Evolutionary conservation across 73 alveolate genomes (phyloP).

Genomic region (Durusdinium trenchii): DNA sequence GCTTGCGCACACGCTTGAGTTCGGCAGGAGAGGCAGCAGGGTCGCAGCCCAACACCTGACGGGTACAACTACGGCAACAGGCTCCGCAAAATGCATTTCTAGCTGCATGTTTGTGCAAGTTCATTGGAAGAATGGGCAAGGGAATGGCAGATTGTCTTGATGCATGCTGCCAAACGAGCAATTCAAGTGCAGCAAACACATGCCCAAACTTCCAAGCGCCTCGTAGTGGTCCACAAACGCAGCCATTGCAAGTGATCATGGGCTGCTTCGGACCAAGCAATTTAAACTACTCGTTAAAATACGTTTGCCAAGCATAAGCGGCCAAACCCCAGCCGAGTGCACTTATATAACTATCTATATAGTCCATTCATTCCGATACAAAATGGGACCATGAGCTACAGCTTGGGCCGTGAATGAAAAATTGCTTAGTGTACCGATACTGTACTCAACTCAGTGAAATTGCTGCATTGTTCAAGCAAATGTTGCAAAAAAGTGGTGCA

Average conservation of each 20-base stretch:
- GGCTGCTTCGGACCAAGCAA: not conserved
- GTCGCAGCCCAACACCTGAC: constrained; percentile 67
- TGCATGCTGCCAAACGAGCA: not conserved
- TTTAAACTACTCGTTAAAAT: no score
- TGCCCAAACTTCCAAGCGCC: not conserved
- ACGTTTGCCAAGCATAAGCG: not conserved
- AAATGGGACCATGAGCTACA: no score
- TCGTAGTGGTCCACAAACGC: constrained; percentile 93
- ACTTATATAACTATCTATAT: no score
- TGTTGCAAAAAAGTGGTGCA: no score
- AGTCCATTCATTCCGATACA: no score
- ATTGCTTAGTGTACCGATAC: no score
- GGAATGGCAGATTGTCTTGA: no score
- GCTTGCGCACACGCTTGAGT: constrained; percentile 56
- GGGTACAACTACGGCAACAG: not conserved
- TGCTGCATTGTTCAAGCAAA: no score
- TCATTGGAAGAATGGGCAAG: no score
- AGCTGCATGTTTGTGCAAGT: no score
- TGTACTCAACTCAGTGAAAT: no score
- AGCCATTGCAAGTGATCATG: constrained; percentile 15
- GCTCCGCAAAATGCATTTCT: not conserved
- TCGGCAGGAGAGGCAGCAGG: constrained; percentile 73
- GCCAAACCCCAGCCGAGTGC: not conserved
- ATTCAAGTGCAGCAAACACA: not conserved
- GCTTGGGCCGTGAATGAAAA: no score